phyloP scores from a whole-genome alignment of 306 rosid species.

The Mucuna pruriens region DNA sequence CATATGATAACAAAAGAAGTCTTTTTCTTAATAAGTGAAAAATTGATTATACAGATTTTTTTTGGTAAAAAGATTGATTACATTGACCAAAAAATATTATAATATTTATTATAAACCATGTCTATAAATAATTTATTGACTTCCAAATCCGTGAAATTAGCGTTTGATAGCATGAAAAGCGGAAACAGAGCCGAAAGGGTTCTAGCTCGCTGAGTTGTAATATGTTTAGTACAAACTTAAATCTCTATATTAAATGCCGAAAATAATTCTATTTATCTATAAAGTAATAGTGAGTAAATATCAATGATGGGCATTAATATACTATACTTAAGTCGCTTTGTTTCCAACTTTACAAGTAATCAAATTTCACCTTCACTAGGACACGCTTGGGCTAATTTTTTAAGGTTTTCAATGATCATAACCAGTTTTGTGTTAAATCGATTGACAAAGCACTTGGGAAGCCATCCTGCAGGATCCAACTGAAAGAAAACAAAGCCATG shows the following conservation, averaged over 20 bases:
- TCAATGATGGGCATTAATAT: constrained; percentile 8
- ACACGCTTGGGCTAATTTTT: constrained; percentile 69
- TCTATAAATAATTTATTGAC: not conserved
- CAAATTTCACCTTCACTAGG: constrained; percentile 52
- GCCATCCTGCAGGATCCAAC: constrained; percentile 94
- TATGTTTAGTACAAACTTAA: not conserved
- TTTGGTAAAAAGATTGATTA: no score
- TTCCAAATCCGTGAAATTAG: constrained; percentile 1
- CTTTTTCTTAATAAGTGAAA: not conserved
- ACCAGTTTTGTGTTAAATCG: constrained; percentile 79
- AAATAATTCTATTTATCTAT: constrained; percentile 21
- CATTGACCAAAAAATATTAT: no score
- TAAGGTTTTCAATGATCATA: constrained; percentile 83
- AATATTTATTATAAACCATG: not conserved
- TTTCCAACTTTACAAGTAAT: constrained; percentile 37
- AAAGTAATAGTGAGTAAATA: constrained; percentile 1
- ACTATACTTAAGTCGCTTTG: not conserved
- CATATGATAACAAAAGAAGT: not conserved
- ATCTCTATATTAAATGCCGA: not conserved
- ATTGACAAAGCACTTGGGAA: constrained; percentile 90
- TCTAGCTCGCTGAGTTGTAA: constrained; percentile 1
- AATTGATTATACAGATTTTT: not conserved
- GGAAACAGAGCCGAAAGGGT: not conserved
- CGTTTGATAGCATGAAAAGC: not conserved
- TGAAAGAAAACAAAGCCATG: constrained; percentile 33